Evolutionary conservation across 768 basidiomycete genomes (phyloP).

Genomic region (Suillus variegatus): DNA sequence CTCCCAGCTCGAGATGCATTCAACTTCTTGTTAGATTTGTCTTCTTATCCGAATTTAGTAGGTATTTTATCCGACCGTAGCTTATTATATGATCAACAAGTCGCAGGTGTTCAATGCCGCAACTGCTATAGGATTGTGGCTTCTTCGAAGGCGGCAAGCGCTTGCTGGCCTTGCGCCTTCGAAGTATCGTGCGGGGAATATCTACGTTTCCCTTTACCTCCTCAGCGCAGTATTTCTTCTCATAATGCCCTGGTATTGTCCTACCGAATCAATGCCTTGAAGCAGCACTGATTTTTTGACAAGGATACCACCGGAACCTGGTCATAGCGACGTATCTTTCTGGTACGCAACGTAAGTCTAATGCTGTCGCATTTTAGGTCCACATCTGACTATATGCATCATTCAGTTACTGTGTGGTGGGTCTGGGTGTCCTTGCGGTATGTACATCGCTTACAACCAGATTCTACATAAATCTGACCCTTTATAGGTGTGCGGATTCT

Average conservation of each 20-base stretch:
- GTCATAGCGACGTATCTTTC: slow-evolving; percentile 33
- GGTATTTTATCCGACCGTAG: slow-evolving; percentile 13
- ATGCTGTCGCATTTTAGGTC: background rate
- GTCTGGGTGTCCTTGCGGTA: slow-evolving; percentile 26
- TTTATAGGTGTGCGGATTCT: slow-evolving; percentile 21
- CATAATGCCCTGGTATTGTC: slow-evolving; percentile 34
- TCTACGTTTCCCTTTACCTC: slow-evolving; percentile 25
- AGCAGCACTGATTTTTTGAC: slow-evolving; percentile 4
- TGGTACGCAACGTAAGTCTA: slow-evolving; percentile 27
- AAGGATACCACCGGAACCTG: slow-evolving; percentile 28
- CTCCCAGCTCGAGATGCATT: slow-evolving; percentile 46
- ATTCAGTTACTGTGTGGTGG: slow-evolving; percentile 30
- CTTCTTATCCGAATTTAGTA: slow-evolving; percentile 40
- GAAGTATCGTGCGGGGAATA: slow-evolving; percentile 20
- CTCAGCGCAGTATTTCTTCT: slow-evolving; percentile 28
- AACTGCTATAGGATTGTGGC: slow-evolving; percentile 34
- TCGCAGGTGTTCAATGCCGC: slow-evolving; percentile 27
- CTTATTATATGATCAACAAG: slow-evolving; percentile 8
- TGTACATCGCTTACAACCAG: slow-evolving; percentile 2
- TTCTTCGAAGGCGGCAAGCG: slow-evolving; percentile 28
- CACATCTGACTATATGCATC: background rate
- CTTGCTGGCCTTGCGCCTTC: slow-evolving; percentile 21
- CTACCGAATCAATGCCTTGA: background rate
- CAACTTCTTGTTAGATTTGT: slow-evolving; percentile 43
- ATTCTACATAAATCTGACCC: background rate